phyloP scores from a whole-genome alignment of 495 filamentous ascomycete species.

The Geoglossum glabrum region DNA sequence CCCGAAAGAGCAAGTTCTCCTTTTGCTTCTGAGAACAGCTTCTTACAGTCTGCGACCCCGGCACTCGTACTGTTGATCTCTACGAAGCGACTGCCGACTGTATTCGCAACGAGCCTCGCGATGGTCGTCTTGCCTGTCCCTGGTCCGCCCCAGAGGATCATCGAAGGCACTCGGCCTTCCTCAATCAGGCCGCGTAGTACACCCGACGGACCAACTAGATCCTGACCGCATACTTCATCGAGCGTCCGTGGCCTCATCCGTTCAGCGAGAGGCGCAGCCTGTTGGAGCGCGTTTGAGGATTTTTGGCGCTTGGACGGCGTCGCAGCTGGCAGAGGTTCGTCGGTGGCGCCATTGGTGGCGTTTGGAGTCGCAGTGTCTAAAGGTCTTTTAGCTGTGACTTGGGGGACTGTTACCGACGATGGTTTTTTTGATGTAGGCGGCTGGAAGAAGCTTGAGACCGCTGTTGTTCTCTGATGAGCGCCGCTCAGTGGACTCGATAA shows the following conservation, averaged over 20 bases:
- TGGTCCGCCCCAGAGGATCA: constrained; percentile 86
- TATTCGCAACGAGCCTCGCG: constrained; percentile 72
- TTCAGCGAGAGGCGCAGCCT: constrained; percentile 71
- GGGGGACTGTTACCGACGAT: constrained; percentile 8
- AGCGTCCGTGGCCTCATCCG: constrained; percentile 75
- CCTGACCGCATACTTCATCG: constrained; percentile 79
- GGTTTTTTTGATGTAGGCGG: constrained; percentile 29
- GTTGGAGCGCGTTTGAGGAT: constrained; percentile 32
- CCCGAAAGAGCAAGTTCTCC: constrained; percentile 68
- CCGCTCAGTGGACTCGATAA: constrained; percentile 17
- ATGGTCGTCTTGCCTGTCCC: constrained; percentile 97
- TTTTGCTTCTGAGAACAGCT: constrained; percentile 70
- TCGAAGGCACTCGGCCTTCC: constrained; percentile 66
- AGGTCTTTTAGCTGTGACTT: constrained; percentile 18
- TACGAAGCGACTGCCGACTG: constrained; percentile 65
- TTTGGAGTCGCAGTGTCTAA: constrained; percentile 14
- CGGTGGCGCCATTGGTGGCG: neutral
- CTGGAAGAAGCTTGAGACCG: constrained; percentile 42
- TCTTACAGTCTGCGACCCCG: constrained; percentile 88
- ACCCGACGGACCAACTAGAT: constrained; percentile 66
- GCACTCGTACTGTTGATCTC: constrained; percentile 90
- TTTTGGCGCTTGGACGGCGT: constrained; percentile 37
- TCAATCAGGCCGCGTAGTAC: constrained; percentile 83
- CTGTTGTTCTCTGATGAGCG: neutral
- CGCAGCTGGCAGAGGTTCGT: neutral